Evolutionary conservation across 768 basidiomycete species (phyloP), one percentile per base, ranked within the genome.

Genomic region (Rhizopogon vesiculosus): DNA sequence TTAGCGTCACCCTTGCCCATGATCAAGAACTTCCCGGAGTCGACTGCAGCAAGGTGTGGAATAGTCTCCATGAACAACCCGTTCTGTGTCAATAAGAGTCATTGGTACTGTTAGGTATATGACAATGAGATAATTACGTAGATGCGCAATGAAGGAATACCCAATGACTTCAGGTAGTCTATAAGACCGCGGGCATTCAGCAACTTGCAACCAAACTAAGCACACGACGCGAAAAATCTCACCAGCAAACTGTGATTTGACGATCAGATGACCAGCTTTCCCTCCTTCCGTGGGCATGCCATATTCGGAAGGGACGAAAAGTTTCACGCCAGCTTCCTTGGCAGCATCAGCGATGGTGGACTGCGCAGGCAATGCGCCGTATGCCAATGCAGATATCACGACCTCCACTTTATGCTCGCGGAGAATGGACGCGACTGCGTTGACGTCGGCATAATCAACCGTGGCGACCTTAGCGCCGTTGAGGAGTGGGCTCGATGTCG

Each of bases 251-350:
- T 62, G 50, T 22, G 66, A 62, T 51, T 74, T 74, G 53, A 53
- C 46, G 31, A 13, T 59, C 46, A 62, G 46, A 15, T 53, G 54
- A 8, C 70, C 68, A 0, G 64, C 66, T 38, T 64, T 67, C 5
- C 63, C 62, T 3, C 68, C 74, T 22, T 67, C 66, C 0, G 66
- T 74, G 13, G 71, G 65, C 59, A 72, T 63, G 19, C 74, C 71
- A 31, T 62, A 76, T 53, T 75, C 74, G 18, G 67, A 69, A 12
- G 74, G 72, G n/a, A 72, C 72, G 46, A 76, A 74, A 46, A 76
- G 41, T 57, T 71, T 70, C 18, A 76, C 71, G 1, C 63, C 67
- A 0, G 73, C 74, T 39, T 60, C 62, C 54, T 71, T 72, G 25
- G 75, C 70, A 13, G 74, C 74, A 7, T 70, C 67, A 13, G 67